Conservation (phyloP, 2,329 filamentous ascomycete species). For the Beauveria varroae region DNA sequence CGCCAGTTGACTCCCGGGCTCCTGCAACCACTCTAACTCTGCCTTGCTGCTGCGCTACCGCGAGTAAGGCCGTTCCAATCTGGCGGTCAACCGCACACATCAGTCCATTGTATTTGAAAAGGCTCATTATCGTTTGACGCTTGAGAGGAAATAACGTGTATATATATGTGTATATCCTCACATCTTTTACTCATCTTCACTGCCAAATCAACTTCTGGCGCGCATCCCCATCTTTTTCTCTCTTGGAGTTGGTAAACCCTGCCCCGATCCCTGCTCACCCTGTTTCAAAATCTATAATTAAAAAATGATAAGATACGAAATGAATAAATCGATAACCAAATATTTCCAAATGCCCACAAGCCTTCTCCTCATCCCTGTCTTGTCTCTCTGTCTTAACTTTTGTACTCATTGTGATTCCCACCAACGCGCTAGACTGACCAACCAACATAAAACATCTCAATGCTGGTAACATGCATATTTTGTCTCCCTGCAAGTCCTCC, state of each 20-base stretch:
- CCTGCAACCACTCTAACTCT: conserved; percentile 1
- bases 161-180: neutral
- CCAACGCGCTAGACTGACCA: too few relatives aligned
- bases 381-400: neutral
- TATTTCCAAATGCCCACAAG: too few relatives aligned
- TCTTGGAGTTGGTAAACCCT: neutral
- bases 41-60: neutral
- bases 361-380: neutral
- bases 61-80: neutral
- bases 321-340: too few relatives aligned
- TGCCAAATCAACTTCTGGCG: neutral
- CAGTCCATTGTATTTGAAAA: neutral
- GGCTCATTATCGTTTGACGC: neutral
- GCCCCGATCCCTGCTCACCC: neutral
- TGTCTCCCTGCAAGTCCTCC: neutral
- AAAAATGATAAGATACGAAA: neutral
- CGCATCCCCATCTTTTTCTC: neutral
- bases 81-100: neutral
- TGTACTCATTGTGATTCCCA: too few relatives aligned
- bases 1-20: neutral
- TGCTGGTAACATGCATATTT: too few relatives aligned
- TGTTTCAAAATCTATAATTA: neutral
- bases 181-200: neutral
- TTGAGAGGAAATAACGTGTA: neutral
- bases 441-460: too few relatives aligned